phyloP scores from a whole-genome alignment of 257 asterid species.

The Henckelia pumila region DNA sequence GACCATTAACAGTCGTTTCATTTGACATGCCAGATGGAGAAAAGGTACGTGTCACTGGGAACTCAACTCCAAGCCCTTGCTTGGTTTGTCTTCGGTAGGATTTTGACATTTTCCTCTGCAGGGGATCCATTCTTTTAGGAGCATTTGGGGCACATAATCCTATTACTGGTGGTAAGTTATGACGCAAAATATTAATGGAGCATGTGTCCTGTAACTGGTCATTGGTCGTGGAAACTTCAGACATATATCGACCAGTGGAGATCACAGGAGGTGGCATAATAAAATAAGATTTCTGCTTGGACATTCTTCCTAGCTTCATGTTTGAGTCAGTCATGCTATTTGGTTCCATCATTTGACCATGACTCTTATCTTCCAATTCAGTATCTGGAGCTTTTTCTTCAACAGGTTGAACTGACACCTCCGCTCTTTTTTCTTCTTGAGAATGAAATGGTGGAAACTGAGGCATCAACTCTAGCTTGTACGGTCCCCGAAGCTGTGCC shows the following conservation, averaged over 20 bases:
- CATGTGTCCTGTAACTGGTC: constrained; percentile 31
- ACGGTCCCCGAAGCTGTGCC: constrained; percentile 31
- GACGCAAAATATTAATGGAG: constrained; percentile 26
- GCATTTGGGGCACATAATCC: constrained; percentile 67
- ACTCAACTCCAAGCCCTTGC: constrained; percentile 44
- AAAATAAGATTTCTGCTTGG: constrained; percentile 41
- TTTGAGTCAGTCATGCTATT: constrained; percentile 32
- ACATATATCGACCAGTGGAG: constrained; percentile 35
- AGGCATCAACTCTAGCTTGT: constrained; percentile 31
- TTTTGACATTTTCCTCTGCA: constrained; percentile 39
- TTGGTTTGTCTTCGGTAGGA: constrained; percentile 41
- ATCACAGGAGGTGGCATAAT: constrained; percentile 36
- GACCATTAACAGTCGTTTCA: constrained; percentile 32
- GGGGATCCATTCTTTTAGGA: constrained; percentile 38
- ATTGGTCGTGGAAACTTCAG: constrained; percentile 27
- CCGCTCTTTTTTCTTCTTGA: constrained; percentile 40
- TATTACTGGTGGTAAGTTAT: constrained; percentile 45
- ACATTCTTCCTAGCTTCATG: constrained; percentile 28
- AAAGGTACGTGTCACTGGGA: constrained; percentile 30
- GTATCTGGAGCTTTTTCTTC: constrained; percentile 45
- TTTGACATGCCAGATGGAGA: constrained; percentile 30
- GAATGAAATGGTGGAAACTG: constrained; percentile 31
- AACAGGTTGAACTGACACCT: constrained; percentile 30
- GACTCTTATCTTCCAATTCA: constrained; percentile 30
- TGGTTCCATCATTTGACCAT: constrained; percentile 29